Percentiles rank a stretch among this genome's conserved stretches.
These are phyloP conservation scores for Moesziomyces parantarcticus DNA, from an alignment of 1,284 basidiomycete species.

Conservation along the genomic window DNA sequence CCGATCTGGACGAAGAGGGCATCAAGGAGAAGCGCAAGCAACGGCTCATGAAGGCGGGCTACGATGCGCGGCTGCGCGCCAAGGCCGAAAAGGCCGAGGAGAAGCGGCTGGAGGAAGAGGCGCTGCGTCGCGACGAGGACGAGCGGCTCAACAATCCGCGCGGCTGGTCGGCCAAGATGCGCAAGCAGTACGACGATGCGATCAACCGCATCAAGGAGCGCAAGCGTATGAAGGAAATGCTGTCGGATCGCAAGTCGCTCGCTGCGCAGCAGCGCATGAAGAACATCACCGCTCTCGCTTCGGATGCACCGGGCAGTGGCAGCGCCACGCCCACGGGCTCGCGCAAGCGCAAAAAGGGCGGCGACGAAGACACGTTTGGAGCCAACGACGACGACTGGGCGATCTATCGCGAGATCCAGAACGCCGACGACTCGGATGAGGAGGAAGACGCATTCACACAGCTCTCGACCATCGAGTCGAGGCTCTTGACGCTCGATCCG, in stretches of 20 bases:
- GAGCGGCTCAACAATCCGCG: constrained; percentile 72
- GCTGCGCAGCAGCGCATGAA: constrained; percentile 98
- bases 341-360: constrained; percentile 53
- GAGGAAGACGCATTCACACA: constrained; percentile 89
- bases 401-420: constrained; percentile 95
- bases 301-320: constrained; percentile 69
- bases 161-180: constrained; percentile 55
- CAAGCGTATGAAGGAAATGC: constrained; percentile 81
- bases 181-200: constrained; percentile 69
- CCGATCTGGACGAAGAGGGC: constrained; percentile 90
- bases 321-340: constrained; percentile 33
- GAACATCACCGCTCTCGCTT: constrained; percentile 89
- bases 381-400: constrained; percentile 97
- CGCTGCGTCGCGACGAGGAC: constrained; percentile 82
- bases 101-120: constrained; percentile 73
- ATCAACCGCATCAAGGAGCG: constrained; percentile 88
- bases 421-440: constrained; percentile 86
- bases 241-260: constrained; percentile 91
- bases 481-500: constrained; percentile 84
- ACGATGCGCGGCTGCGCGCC: constrained; percentile 86
- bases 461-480: constrained; percentile 81
- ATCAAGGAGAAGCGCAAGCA: constrained; percentile 96
- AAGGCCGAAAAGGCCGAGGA: constrained; percentile 85
- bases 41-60: constrained; percentile 90
- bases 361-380: constrained; percentile 89